Base-by-base conservation (phyloP, 1,284 basidiomycete species). In the Ceratorhiza oryzae-sativae region DNA sequence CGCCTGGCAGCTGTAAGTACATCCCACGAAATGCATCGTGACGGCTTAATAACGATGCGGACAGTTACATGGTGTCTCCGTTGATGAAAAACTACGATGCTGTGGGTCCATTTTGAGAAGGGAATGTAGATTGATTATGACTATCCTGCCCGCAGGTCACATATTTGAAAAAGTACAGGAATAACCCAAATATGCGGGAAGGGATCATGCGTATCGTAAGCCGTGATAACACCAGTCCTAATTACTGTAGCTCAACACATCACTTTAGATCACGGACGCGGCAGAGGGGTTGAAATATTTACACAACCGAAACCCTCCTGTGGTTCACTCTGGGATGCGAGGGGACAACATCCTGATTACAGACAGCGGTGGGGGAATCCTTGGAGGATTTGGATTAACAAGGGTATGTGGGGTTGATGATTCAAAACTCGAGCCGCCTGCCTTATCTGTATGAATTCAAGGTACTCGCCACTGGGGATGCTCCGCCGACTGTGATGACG, bases 51-150 rank as follows among this genome's bases (percentile, higher is more conserved):
- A 20, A 42, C 8, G 34, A n/a, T 9, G 18, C 9, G n/a, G 5
- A 15, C 46, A 71, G 67, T 25, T 71, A 71, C 45, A 71, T 71
- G 67, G 67, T 71, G 8, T 71, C 67, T 3, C 67, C 67, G 6
- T 25, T 58, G 8, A 48, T 59, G 67, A 71, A 49, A 30, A 59
- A 71, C 41, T 71, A 36, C 23, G 67, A 71, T 59, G 67, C 56
- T 13, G 67, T 71, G 49, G 12, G 67, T 13, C 30, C n/a, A n/a
- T n/a, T n/a, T n/a, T n/a, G n/a, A n/a, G n/a, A n/a, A n/a, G n/a
- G n/a, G n/a, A n/a, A n/a, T n/a, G n/a, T n/a, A n/a, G n/a, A n/a
- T n/a, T n/a, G n/a, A n/a, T n/a, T n/a, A n/a, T n/a, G n/a, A n/a
- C n/a, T n/a, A n/a, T n/a, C n/a, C n/a, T 25, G 23, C 13, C 9